Percentiles rank a stretch among this genome's conserved stretches.
phyloP scores from a whole-genome alignment of 2,329 filamentous ascomycete species.

The Nannizziopsis barbatae region DNA sequence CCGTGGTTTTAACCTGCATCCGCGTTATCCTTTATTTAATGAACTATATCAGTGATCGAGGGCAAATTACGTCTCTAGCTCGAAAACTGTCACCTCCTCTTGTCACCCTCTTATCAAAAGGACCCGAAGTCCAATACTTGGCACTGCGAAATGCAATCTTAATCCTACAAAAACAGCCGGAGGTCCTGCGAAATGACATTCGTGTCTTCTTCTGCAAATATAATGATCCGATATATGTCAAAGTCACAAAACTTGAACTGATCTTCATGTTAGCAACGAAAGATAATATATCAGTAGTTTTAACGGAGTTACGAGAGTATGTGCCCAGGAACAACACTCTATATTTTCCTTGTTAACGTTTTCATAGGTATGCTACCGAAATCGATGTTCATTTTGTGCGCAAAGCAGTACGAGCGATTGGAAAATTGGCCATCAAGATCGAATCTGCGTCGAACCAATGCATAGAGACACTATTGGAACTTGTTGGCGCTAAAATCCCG shows the following conservation, averaged over 20 bases:
- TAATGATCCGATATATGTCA: slow-evolving; percentile 98
- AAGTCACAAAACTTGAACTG: slow-evolving; percentile 94
- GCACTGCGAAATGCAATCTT: slow-evolving; percentile 86
- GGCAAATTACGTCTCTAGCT: slow-evolving; percentile 74
- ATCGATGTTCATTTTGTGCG: slow-evolving; percentile 98
- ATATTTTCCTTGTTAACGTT: slow-evolving; percentile 1
- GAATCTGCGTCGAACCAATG: slow-evolving; percentile 83
- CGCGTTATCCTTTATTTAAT: slow-evolving; percentile 93
- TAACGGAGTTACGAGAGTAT: slow-evolving; percentile 84
- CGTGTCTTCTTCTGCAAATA: slow-evolving; percentile 99
- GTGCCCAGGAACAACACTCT: slow-evolving; percentile 18
- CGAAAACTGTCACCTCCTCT: slow-evolving; percentile 89
- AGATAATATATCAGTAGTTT: slow-evolving; percentile 86
- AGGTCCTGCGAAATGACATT: slow-evolving; percentile 91
- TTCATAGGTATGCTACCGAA: slow-evolving; percentile 65
- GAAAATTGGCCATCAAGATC: slow-evolving; percentile 97
- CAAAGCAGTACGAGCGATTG: slow-evolving; percentile 93
- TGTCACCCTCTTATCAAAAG: slow-evolving; percentile 89
- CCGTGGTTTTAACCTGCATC: slow-evolving; percentile 91
- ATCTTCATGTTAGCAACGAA: slow-evolving; percentile 98
- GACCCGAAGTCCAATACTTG: slow-evolving; percentile 95
- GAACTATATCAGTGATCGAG: slow-evolving; percentile 94
- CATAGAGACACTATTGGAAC: slow-evolving; percentile 82
- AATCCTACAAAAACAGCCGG: slow-evolving; percentile 83
- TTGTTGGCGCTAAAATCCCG: slow-evolving; percentile 94